Evolutionary conservation across 2,329 filamentous ascomycete species (phyloP).

Genomic region (Sarocladiaceae sp.): DNA sequence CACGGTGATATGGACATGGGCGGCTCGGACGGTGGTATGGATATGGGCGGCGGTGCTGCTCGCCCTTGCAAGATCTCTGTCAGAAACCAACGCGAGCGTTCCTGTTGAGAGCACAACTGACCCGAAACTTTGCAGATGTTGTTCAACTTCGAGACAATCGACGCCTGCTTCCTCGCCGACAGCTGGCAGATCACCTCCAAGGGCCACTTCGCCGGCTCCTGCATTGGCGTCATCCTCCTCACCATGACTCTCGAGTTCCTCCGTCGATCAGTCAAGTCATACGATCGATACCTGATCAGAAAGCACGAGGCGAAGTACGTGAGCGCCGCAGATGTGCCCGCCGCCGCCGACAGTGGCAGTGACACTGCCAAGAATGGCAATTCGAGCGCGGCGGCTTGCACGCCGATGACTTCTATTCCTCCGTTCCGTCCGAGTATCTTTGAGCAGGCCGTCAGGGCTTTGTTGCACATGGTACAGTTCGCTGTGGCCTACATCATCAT

Average conservation of each 20-base stretch:
- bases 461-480: constrained; percentile 68
- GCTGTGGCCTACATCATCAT: constrained; percentile 76
- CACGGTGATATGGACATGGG: constrained; percentile 25
- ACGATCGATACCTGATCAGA: constrained; percentile 61
- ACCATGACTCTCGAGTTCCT: constrained; percentile 69
- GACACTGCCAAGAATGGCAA: not conserved
- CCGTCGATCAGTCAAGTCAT: constrained; percentile 67
- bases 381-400: not conserved
- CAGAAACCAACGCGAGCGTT: not conserved
- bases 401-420: constrained; percentile 16
- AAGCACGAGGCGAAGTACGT: constrained; percentile 37
- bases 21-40: constrained; percentile 11
- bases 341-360: constrained; percentile 12
- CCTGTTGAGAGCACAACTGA: not conserved
- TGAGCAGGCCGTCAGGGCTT: constrained; percentile 63
- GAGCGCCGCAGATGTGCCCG: constrained; percentile 10
- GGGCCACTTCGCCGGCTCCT: constrained; percentile 74
- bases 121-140: constrained; percentile 56
- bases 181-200: constrained; percentile 67
- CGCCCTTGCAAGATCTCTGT: constrained; percentile 34
- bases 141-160: constrained; percentile 74
- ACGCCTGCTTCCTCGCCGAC: constrained; percentile 61
- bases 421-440: constrained; percentile 52
- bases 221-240: constrained; percentile 73
- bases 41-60: constrained; percentile 14